These are phyloP conservation scores for Vigna reflexopilosa DNA, from an alignment of 306 rosid genomes.

Conservation along the genomic window DNA sequence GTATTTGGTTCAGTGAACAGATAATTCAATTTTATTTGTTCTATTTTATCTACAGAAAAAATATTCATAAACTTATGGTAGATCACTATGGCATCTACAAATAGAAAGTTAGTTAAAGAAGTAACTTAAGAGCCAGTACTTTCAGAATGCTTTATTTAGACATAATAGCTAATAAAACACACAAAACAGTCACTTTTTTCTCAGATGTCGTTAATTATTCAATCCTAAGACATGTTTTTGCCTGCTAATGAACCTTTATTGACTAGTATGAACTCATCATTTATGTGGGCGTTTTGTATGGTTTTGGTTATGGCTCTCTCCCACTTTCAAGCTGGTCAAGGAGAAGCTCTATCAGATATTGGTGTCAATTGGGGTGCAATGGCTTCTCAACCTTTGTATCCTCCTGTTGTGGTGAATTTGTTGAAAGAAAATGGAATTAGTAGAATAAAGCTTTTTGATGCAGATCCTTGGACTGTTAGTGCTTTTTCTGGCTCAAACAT, in stretches of 20 bases:
- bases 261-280: conserved; percentile 11
- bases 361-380: conserved; percentile 89
- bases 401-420: conserved; percentile 61
- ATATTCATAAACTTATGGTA: neutral
- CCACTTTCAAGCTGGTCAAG: conserved; percentile 27
- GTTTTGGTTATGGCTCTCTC: conserved; percentile 33
- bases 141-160: conserved; percentile 38
- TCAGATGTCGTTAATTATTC: neutral
- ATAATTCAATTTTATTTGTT: neutral
- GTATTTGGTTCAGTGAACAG: neutral
- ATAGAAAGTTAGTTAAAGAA: conserved; percentile 32
- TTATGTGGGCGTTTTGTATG: conserved; percentile 36
- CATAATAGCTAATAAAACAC: conserved; percentile 7
- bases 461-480: conserved; percentile 63
- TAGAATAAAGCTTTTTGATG: conserved; percentile 75
- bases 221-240: neutral
- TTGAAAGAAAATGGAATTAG: conserved; percentile 72
- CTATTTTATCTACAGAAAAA: neutral
- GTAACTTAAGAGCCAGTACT: conserved; percentile 23
- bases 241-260: neutral
- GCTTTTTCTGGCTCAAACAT: conserved; percentile 67
- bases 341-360: conserved; percentile 11
- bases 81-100: neutral
- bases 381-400: conserved; percentile 60
- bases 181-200: conserved; percentile 15